A percentile compares a stretch with the other conserved stretches of the same genome.
Evolutionary conservation across 495 filamentous ascomycete species (phyloP).

Genomic region (Trichoderma reesei): DNA sequence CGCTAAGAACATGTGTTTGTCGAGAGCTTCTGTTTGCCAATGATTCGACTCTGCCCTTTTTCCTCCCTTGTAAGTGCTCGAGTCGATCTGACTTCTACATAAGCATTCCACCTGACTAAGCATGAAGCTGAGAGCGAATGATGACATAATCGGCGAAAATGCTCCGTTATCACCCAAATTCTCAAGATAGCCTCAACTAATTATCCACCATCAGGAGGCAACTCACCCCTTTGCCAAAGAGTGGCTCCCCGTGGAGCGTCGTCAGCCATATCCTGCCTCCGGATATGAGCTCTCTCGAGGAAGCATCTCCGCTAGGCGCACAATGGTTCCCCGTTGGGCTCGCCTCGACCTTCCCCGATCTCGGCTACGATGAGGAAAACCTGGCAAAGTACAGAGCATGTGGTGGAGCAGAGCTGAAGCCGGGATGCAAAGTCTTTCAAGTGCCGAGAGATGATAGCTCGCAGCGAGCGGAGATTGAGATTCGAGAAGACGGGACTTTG

Average conservation of each 20-base stretch:
- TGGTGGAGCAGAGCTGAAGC: conserved; percentile 18
- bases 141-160: too few species aligned
- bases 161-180: too few species aligned
- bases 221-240: too few species aligned
- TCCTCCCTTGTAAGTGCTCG: too few species aligned
- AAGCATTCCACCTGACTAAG: too few species aligned
- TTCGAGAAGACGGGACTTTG: conserved; percentile 16
- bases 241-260: background rate
- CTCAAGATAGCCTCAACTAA: too few species aligned
- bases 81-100: too few species aligned
- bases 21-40: too few species aligned
- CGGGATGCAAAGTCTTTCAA: conserved; percentile 46
- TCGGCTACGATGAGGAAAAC: conserved; percentile 29
- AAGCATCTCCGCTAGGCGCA: background rate
- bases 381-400: conserved; percentile 23
- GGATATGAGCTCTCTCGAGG: background rate
- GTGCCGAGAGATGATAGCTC: conserved; percentile 35
- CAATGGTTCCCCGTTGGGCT: conserved; percentile 40
- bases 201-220: too few species aligned
- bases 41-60: too few species aligned
- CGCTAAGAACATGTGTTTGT: too few species aligned
- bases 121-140: too few species aligned
- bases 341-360: conserved; percentile 41
- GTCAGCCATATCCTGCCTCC: background rate
- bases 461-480: conserved; percentile 28